Evolutionary conservation across 1,284 basidiomycete genomes (phyloP).

Genomic region (Inonotus obliquus): DNA sequence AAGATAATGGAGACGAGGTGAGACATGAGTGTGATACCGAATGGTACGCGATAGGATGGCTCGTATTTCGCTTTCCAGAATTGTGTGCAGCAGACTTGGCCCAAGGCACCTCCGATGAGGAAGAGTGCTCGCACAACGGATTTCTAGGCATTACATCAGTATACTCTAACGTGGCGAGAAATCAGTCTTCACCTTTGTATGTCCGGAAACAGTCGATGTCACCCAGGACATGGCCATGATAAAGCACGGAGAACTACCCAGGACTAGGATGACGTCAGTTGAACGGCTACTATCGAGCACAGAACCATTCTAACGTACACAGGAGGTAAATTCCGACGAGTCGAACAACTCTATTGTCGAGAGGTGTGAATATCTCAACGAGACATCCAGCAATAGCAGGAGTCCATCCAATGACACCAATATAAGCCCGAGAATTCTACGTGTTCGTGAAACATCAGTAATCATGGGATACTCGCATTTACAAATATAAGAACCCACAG

Average conservation of each 20-base stretch:
- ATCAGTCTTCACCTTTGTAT: constrained; percentile 27
- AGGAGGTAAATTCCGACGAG: constrained; percentile 13
- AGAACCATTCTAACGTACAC: background rate
- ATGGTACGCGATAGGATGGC: constrained; percentile 26
- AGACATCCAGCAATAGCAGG: constrained; percentile 27
- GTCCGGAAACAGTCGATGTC: constrained; percentile 27
- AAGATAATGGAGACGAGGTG: constrained; percentile 22
- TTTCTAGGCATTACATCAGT: constrained; percentile 18
- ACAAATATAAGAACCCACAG: constrained; percentile 19
- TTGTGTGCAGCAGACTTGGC: constrained; percentile 28
- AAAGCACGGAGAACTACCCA: constrained; percentile 26
- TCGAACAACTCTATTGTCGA: constrained; percentile 11
- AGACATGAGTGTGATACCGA: constrained; percentile 25
- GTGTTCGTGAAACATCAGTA: background rate
- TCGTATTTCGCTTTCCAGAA: constrained; percentile 27
- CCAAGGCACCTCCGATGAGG: constrained; percentile 28
- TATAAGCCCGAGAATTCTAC: constrained; percentile 23
- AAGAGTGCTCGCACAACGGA: constrained; percentile 28
- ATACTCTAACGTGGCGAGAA: background rate
- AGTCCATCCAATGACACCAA: constrained; percentile 20
- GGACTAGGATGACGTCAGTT: background rate
- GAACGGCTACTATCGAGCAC: background rate
- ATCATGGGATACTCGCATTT: background rate
- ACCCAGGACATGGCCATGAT: constrained; percentile 30
- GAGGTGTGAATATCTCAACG: constrained; percentile 14